These are phyloP conservation scores for Cenchrus americanus DNA, from an alignment of 176 grass and related monocot species.

Conservation along the genomic window DNA sequence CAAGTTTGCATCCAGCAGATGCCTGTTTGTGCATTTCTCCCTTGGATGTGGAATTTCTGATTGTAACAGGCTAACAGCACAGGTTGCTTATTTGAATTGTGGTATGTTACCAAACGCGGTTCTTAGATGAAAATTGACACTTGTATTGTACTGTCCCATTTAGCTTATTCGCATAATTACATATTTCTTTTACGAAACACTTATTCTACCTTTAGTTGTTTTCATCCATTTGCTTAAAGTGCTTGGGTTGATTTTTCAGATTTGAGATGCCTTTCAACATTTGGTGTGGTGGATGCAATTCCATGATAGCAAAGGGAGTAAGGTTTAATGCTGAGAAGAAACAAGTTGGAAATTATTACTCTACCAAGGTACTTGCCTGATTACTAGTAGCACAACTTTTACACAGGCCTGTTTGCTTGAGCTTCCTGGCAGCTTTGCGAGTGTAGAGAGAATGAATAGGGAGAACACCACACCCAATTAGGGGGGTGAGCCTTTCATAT, in stretches of 20 bases:
- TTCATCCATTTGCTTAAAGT: background rate
- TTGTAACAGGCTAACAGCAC: background rate
- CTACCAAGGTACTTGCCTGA: constrained; percentile 68
- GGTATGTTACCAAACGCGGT: background rate
- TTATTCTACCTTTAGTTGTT: background rate
- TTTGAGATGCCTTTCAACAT: constrained; percentile 99
- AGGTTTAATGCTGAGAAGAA: constrained; percentile 99
- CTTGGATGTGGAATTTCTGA: background rate
- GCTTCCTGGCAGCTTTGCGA: no score
- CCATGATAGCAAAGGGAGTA: constrained; percentile 98
- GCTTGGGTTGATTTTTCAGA: constrained; percentile 40
- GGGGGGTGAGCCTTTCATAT: no score
- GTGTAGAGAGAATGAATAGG: no score
- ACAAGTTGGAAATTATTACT: constrained; percentile 99
- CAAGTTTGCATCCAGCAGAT: background rate
- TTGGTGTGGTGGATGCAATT: constrained; percentile 98
- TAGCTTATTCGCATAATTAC: background rate
- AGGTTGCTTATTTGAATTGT: background rate
- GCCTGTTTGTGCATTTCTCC: no score
- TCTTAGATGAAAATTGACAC: background rate
- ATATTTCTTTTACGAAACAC: background rate
- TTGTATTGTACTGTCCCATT: background rate
- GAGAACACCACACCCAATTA: no score
- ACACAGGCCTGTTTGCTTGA: background rate
- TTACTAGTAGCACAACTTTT: background rate